These are phyloP conservation scores for Tulasnella sp. DNA, from an alignment of 768 basidiomycete genomes.

Conservation along the genomic window DNA sequence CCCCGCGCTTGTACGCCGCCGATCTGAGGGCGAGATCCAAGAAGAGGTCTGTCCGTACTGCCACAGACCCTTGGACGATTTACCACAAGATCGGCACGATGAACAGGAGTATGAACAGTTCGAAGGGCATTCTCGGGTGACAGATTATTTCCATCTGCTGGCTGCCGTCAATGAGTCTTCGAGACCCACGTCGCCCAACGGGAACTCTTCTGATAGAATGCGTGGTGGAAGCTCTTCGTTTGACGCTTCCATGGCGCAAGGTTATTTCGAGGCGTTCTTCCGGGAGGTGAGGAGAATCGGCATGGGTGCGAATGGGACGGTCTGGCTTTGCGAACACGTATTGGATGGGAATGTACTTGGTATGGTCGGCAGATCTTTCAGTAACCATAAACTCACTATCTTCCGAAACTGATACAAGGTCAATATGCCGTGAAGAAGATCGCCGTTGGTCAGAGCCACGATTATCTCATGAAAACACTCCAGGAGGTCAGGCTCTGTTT, in stretches of 20 bases:
- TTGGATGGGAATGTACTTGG: constrained; percentile 80
- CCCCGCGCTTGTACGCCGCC: neutral
- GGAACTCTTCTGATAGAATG: constrained; percentile 1
- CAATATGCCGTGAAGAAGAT: constrained; percentile 96
- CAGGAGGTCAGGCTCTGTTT: constrained; percentile 57
- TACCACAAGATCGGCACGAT: constrained; percentile 13
- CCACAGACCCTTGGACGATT: constrained; percentile 40
- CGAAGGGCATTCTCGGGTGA: constrained; percentile 43
- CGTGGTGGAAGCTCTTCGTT: constrained; percentile 21
- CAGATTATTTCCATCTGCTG: constrained; percentile 75
- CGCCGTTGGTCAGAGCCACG: constrained; percentile 82
- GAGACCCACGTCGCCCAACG: constrained; percentile 34
- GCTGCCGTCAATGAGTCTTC: constrained; percentile 61
- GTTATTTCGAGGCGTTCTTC: constrained; percentile 90
- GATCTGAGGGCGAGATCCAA: neutral
- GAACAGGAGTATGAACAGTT: constrained; percentile 29
- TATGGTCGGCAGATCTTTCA: constrained; percentile 25
- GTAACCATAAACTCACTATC: neutral
- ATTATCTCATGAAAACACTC: constrained; percentile 72
- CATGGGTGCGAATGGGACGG: constrained; percentile 91
- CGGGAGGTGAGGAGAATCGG: constrained; percentile 80
- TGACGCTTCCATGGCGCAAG: constrained; percentile 71
- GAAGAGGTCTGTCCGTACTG: constrained; percentile 58
- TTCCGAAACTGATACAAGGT: constrained; percentile 33
- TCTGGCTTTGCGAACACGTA: constrained; percentile 84